Evolutionary conservation across 192 early-diverging fungal species (phyloP).

Genomic region (Coemansia brasiliensis): DNA sequence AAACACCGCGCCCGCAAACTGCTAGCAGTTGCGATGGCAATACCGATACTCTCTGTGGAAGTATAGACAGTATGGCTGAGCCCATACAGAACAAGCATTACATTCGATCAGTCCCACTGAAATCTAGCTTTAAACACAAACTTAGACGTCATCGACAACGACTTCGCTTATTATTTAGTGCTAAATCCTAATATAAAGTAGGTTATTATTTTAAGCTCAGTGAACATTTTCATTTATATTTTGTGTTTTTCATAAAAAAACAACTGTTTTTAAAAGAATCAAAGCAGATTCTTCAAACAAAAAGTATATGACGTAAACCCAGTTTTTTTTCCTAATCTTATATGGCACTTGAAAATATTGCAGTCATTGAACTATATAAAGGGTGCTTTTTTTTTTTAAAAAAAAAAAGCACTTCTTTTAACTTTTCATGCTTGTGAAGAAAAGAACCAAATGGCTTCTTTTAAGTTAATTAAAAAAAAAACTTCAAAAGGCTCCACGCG

Average conservation of each 20-base stretch:
- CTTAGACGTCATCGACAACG: too few species aligned
- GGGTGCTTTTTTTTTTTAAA: too few species aligned
- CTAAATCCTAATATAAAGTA: neutral
- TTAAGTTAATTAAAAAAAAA: neutral
- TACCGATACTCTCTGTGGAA: too few species aligned
- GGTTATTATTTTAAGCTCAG: neutral
- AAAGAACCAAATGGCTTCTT: neutral
- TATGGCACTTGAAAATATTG: too few species aligned
- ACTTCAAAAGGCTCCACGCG: neutral
- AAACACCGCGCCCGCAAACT: too few species aligned
- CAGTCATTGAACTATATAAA: too few species aligned
- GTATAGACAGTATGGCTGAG: too few species aligned
- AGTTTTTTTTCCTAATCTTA: too few species aligned
- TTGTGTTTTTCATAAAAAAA: neutral
- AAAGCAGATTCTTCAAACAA: neutral
- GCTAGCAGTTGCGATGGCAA: too few species aligned
- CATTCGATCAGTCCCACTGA: too few species aligned
- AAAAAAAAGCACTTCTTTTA: neutral
- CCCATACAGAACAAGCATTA: too few species aligned
- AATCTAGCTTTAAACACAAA: too few species aligned
- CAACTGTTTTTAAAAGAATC: neutral
- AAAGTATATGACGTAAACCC: neutral
- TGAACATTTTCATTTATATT: neutral
- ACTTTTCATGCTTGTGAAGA: neutral
- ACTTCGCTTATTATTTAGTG: neutral